Evolutionary conservation across 225 moss, liverwort and hornwort species (phyloP).

Genomic region (Neckera pumila): DNA sequence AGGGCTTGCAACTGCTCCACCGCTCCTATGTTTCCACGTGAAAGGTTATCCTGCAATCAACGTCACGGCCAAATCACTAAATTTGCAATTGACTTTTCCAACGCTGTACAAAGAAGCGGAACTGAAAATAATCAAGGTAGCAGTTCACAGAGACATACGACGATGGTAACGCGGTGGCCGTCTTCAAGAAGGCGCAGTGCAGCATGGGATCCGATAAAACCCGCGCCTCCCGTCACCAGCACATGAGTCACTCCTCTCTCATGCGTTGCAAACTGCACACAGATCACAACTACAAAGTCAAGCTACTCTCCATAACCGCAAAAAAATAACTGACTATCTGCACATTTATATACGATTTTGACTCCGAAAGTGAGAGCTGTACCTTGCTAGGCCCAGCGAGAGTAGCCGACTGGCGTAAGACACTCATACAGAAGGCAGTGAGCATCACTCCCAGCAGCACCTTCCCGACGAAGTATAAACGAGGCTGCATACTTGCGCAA

Average conservation of each 20-base stretch:
- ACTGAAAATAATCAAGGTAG: neutral
- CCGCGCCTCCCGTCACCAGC: slow-evolving; percentile 95
- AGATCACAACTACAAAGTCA: neutral
- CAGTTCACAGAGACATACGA: slow-evolving; percentile 22
- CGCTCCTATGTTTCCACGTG: slow-evolving; percentile 84
- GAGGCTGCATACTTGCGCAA: slow-evolving; percentile 49
- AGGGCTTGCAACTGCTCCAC: slow-evolving; percentile 60
- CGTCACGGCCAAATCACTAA: neutral
- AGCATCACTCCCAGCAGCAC: slow-evolving; percentile 53
- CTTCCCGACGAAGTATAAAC: slow-evolving; percentile 60
- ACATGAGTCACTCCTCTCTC: slow-evolving; percentile 82
- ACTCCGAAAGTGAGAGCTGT: neutral
- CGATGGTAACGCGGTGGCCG: slow-evolving; percentile 74
- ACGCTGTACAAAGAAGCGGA: neutral
- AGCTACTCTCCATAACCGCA: neutral
- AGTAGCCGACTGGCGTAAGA: slow-evolving; percentile 59
- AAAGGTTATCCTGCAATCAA: slow-evolving; percentile 72
- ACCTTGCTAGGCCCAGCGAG: slow-evolving; percentile 43
- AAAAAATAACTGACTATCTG: neutral
- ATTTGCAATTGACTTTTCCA: neutral
- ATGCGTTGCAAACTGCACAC: slow-evolving; percentile 56
- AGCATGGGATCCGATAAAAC: slow-evolving; percentile 92
- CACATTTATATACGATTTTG: neutral
- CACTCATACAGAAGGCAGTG: slow-evolving; percentile 74
- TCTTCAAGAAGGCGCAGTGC: slow-evolving; percentile 77